Evolutionary conservation across 2,329 filamentous ascomycete genomes (phyloP).

Genomic region (Stagonosporopsis vannaccii): DNA sequence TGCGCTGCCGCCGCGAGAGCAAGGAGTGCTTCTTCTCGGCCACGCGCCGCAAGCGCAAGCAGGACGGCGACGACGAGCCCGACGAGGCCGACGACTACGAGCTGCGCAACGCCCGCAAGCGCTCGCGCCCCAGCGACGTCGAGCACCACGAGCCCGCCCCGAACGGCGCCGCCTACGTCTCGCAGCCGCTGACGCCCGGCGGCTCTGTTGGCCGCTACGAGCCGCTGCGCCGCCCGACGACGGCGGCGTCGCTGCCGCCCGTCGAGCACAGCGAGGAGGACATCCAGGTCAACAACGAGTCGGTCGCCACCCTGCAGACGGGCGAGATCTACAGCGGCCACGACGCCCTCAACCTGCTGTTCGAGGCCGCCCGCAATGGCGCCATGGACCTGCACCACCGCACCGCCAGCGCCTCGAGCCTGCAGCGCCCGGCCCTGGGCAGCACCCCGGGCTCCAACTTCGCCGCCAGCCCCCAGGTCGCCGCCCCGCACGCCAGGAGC

Average conservation of each 20-base stretch:
- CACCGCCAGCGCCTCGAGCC: conserved; percentile 54
- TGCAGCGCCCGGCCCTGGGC: conserved; percentile 44
- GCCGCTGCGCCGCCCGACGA: conserved; percentile 69
- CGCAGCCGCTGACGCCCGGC: conserved; percentile 69
- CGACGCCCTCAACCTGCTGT: conserved; percentile 89
- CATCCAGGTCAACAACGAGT: conserved; percentile 65
- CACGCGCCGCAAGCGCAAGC: conserved; percentile 90
- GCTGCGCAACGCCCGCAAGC: conserved; percentile 76
- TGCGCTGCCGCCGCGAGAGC: conserved; percentile 90
- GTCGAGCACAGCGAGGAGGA: conserved; percentile 57
- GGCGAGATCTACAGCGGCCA: conserved; percentile 86
- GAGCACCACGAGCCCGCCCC: conserved; percentile 48
- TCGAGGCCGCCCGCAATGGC: conserved; percentile 74
- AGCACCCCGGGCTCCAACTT: conserved; percentile 49
- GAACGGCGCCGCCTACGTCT: conserved; percentile 35
- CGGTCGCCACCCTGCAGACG: conserved; percentile 65
- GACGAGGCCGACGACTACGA: conserved; percentile 68
- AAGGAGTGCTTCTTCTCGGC: conserved; percentile 98
- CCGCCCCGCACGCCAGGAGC: conserved; percentile 31
- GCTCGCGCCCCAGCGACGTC: conserved; percentile 58
- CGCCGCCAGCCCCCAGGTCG: conserved; percentile 41
- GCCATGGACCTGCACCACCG: conserved; percentile 57
- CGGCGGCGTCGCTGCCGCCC: conserved; percentile 40
- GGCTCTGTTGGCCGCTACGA: conserved; percentile 71
- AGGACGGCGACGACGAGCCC: conserved; percentile 54